Percentiles rank a stretch among this genome's conserved stretches.
Evolutionary conservation across 805 yeast species (phyloP).

Genomic region (Yarrowia porcina): DNA sequence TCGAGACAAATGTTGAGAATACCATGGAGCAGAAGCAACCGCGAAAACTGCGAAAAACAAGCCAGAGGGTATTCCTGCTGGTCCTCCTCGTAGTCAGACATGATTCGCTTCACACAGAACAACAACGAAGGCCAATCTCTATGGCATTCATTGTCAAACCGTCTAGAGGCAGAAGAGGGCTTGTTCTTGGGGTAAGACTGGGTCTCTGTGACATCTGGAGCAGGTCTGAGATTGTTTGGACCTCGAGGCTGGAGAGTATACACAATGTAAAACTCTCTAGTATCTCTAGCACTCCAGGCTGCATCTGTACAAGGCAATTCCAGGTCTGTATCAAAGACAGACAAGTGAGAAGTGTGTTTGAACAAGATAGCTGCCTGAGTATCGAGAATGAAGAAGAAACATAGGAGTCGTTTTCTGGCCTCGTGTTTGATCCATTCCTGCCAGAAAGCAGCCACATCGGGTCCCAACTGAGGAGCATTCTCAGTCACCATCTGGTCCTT

Average conservation of each 20-base stretch:
- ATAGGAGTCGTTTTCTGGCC: slow-evolving; percentile 43
- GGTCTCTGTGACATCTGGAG: slow-evolving; percentile 11
- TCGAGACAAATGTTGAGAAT: slow-evolving; percentile 39
- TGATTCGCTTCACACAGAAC: slow-evolving; percentile 36
- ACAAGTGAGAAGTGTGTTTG: slow-evolving; percentile 38
- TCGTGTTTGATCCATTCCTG: slow-evolving; percentile 45
- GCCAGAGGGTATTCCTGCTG: slow-evolving; percentile 39
- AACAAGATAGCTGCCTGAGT: slow-evolving; percentile 43
- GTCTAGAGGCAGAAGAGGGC: slow-evolving; percentile 4
- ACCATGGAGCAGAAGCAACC: slow-evolving; percentile 43
- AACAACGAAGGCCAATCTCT: slow-evolving; percentile 40
- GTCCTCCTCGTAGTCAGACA: slow-evolving; percentile 37
- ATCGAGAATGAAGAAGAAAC: slow-evolving; percentile 45
- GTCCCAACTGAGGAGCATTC: neutral
- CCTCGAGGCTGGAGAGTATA: slow-evolving; percentile 26
- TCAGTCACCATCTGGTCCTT: slow-evolving; percentile 18
- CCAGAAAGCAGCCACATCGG: slow-evolving; percentile 37
- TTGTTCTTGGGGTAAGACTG: slow-evolving; percentile 17
- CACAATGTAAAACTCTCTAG: slow-evolving; percentile 26
- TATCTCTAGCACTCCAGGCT: slow-evolving; percentile 42
- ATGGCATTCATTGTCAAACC: slow-evolving; percentile 25
- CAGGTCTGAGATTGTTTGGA: slow-evolving; percentile 23
- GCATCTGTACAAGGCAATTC: slow-evolving; percentile 48
- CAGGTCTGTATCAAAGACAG: slow-evolving; percentile 45
- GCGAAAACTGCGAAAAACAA: slow-evolving; percentile 42